Evolutionary conservation across 345 rosid species (phyloP).

Genomic region (Zanthoxylum bungeanum): DNA sequence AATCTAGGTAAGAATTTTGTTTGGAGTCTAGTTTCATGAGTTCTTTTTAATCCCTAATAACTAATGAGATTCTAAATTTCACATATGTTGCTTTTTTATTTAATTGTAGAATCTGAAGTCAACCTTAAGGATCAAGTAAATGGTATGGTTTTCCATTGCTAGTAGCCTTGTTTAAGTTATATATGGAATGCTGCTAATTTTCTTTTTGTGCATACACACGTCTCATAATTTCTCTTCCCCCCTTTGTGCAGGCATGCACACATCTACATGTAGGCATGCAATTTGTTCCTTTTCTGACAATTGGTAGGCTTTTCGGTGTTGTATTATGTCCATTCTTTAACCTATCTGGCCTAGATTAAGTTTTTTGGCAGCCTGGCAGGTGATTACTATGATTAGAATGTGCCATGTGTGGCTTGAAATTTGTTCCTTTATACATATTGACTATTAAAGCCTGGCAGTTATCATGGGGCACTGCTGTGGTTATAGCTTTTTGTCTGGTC

Average conservation of each 20-base stretch:
- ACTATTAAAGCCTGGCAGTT: neutral
- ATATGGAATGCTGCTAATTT: neutral
- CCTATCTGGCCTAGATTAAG: neutral
- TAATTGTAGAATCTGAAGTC: conserved; percentile 43
- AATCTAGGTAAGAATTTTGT: conserved; percentile 40
- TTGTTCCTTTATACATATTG: neutral
- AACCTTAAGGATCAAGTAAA: conserved; percentile 31
- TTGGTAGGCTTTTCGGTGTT: neutral
- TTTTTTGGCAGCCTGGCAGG: neutral
- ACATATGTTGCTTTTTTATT: neutral
- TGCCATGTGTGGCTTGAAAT: neutral
- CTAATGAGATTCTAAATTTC: too few relatives aligned
- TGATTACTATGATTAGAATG: neutral
- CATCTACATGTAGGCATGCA: too few relatives aligned
- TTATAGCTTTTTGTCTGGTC: neutral
- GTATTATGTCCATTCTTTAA: too few relatives aligned
- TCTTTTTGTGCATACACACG: neutral
- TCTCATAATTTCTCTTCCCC: neutral
- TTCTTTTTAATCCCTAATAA: neutral
- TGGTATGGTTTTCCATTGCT: conserved; percentile 39
- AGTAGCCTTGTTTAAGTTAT: neutral
- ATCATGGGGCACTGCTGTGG: neutral
- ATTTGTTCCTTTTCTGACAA: neutral
- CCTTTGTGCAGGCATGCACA: too few relatives aligned
- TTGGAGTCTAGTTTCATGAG: conserved; percentile 6